These are phyloP conservation scores for Akanthomyces muscarius DNA, from an alignment of 2,329 filamentous ascomycete genomes.

Conservation along the genomic window DNA sequence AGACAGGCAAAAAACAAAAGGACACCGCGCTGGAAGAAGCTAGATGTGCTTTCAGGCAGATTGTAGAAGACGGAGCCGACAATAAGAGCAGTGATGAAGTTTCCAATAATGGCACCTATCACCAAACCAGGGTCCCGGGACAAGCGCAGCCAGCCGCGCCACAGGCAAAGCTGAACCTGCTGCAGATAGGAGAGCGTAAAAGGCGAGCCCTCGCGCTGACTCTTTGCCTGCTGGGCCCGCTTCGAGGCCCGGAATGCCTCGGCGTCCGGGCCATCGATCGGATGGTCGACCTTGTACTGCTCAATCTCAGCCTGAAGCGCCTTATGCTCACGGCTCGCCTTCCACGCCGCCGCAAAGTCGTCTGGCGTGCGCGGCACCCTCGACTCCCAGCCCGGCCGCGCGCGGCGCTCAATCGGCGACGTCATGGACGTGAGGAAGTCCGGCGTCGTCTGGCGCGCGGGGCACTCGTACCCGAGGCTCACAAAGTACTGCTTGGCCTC, in stretches of 20 bases:
- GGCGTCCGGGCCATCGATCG: slow-evolving; percentile 52
- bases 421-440: slow-evolving; percentile 65
- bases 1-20: slow-evolving; percentile 85
- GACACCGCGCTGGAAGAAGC: slow-evolving; percentile 75
- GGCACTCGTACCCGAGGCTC: slow-evolving; percentile 59
- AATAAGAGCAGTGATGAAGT: slow-evolving; percentile 52
- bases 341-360: slow-evolving; percentile 46
- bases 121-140: too few species aligned
- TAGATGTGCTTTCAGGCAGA: slow-evolving; percentile 57
- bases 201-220: background rate
- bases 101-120: too few species aligned
- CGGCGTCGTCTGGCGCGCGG: slow-evolving; percentile 58
- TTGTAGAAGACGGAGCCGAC: slow-evolving; percentile 81
- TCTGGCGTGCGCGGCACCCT: slow-evolving; percentile 56
- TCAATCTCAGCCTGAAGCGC: slow-evolving; percentile 52
- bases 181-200: background rate
- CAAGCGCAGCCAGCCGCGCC: slow-evolving; percentile 16
- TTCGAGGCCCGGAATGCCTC: slow-evolving; percentile 51
- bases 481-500: slow-evolving; percentile 63
- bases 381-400: slow-evolving; percentile 50
- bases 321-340: slow-evolving; percentile 36
- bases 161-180: background rate
- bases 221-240: background rate
- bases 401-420: too few species aligned
- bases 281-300: slow-evolving; percentile 49